phyloP scores from a whole-genome alignment of 768 basidiomycete species.

The Pleurotus platypus region DNA sequence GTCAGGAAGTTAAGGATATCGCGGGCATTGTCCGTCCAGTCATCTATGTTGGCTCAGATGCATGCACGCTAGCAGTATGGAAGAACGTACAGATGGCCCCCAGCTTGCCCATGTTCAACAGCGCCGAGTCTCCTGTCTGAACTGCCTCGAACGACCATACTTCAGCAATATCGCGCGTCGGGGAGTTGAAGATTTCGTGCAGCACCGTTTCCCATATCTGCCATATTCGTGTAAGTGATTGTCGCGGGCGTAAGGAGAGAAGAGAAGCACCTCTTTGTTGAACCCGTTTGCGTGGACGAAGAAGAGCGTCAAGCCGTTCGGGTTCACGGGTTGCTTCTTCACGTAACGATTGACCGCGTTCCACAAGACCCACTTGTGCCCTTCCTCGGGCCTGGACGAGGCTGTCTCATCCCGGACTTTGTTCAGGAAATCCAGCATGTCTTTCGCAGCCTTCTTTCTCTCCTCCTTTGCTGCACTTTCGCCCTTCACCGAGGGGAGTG shows the following conservation, averaged over 20 bases:
- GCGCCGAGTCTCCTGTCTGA: conserved; percentile 81
- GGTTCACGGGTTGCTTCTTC: conserved; percentile 18
- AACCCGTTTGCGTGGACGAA: conserved; percentile 86
- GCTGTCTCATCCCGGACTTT: conserved; percentile 26
- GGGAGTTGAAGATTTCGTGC: conserved; percentile 41
- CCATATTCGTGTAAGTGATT: background rate
- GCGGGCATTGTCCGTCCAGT: conserved; percentile 75
- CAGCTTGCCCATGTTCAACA: conserved; percentile 58
- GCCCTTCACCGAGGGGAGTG: conserved; percentile 28
- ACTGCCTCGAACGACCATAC: conserved; percentile 83
- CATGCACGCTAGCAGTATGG: background rate
- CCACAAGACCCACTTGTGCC: conserved; percentile 52
- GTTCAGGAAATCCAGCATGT: conserved; percentile 21
- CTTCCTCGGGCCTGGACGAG: conserved; percentile 21
- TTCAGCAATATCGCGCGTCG: conserved; percentile 44
- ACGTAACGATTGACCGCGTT: conserved; percentile 71
- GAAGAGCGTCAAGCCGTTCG: conserved; percentile 63
- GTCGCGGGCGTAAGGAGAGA: background rate
- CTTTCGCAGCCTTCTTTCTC: conserved; percentile 20
- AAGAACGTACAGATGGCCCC: conserved; percentile 54
- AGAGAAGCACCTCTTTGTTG: conserved; percentile 67
- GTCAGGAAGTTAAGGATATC: conserved; percentile 77
- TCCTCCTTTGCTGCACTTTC: conserved; percentile 30
- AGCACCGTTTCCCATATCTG: conserved; percentile 82
- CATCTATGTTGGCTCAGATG: conserved; percentile 38